These are phyloP conservation scores for Cadophora luteo-olivacea DNA, from an alignment of 2,329 filamentous ascomycete genomes.

Conservation along the genomic window DNA sequence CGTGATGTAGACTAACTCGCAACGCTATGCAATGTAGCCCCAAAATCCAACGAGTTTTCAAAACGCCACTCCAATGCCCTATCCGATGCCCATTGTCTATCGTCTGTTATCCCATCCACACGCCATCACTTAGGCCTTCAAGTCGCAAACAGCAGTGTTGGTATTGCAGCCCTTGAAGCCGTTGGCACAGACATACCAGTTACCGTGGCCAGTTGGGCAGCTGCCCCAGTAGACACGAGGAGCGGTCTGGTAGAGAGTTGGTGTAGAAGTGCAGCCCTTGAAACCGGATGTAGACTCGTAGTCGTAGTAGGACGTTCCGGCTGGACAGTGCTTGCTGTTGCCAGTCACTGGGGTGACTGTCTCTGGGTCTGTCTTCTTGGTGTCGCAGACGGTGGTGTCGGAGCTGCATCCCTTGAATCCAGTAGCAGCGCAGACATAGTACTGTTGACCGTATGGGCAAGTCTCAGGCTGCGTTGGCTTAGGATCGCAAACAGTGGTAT, in stretches of 20 bases:
- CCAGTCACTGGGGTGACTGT: neutral
- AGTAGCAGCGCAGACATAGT: conserved; percentile 2
- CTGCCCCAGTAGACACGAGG: conserved; percentile 12
- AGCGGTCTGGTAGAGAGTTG: neutral
- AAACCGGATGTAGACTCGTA: conserved; percentile 3
- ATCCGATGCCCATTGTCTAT: neutral
- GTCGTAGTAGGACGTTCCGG: conserved; percentile 7
- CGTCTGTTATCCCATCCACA: neutral
- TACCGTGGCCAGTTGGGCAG: conserved; percentile 4
- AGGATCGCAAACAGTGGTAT: conserved; percentile 3
- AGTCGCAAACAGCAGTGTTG: conserved; percentile 2
- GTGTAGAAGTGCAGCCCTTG: conserved; percentile 4
- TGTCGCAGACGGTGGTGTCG: too few species aligned
- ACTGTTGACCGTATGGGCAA: neutral
- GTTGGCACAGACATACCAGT: conserved; percentile 14
- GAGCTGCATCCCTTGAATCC: neutral
- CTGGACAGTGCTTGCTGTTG: neutral
- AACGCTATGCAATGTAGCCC: conserved; percentile 10
- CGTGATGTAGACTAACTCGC: neutral
- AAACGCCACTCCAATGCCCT: neutral
- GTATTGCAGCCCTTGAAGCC: conserved; percentile 14
- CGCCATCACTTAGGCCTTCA: conserved; percentile 1
- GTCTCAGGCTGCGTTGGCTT: neutral
- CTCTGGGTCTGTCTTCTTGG: neutral
- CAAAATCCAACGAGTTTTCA: neutral